Evolutionary conservation across 495 filamentous ascomycete species (phyloP), one percentile per base, ranked within the genome.

Genomic region (Xylona heveae): DNA sequence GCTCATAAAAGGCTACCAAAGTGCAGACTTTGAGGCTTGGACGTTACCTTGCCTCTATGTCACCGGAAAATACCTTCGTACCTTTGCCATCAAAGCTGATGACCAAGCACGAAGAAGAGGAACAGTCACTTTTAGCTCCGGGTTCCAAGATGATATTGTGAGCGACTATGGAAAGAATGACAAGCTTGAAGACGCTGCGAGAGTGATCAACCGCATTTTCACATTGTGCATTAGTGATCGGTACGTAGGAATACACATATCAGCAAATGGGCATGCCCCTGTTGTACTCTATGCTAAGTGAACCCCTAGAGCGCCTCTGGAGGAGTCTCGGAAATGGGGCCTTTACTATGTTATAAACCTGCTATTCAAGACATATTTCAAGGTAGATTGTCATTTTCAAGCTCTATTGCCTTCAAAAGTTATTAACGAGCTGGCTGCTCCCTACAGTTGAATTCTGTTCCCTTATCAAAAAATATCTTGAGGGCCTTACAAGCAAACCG

Each of bases 361-460:
- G 1, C 56, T 93, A 6, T 95, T 97, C 66, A 95, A 94, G 53
- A 94, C 82, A 4, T 92, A 95, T 47, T 97, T 95, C 66, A 90
- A 79, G 57, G 66, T 63, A 50, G 27, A 5, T 16, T 34, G 17
- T 35, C 18, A n/a, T n/a, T n/a, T n/a, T n/a, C n/a, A n/a, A n/a
- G n/a, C n/a, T n/a, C n/a, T n/a, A n/a, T n/a, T n/a, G n/a, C n/a
- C n/a, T n/a, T n/a, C n/a, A n/a, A n/a, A n/a, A n/a, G n/a, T n/a
- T n/a, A n/a, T n/a, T n/a, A n/a, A n/a, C n/a, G n/a, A n/a, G n/a
- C n/a, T n/a, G 0, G 7, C 0, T 19, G 25, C 13, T 32, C 17
- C 27, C 39, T 37, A 8, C 41, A 73, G 61, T 59, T 97, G 31
- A 91, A 88, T 51, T 73, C 74, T 24, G 74, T 90, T 28, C 64